Conservation (phyloP, 2,329 filamentous ascomycete species). For the Fusarium papillatum region DNA sequence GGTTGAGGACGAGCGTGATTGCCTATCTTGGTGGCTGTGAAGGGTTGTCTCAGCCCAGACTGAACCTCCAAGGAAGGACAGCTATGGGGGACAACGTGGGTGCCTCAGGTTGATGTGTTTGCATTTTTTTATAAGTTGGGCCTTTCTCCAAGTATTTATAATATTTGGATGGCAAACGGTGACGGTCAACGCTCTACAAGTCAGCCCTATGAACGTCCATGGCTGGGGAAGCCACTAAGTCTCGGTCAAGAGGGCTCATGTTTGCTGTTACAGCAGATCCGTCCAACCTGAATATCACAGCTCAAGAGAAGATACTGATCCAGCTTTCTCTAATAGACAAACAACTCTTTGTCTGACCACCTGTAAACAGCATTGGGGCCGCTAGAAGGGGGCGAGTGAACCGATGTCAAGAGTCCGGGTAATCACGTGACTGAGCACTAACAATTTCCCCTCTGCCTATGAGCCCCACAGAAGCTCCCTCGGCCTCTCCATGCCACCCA, state of each 20-base stretch:
- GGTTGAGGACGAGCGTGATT: background rate
- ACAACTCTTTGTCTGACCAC: background rate
- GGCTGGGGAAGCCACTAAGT: background rate
- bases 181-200: too few species aligned
- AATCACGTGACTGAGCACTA: background rate
- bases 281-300: background rate
- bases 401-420: background rate
- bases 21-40: background rate
- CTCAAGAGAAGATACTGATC: background rate
- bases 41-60: background rate
- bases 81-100: background rate
- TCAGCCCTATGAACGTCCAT: background rate
- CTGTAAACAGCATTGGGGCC: background rate
- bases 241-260: background rate
- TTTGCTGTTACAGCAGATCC: background rate
- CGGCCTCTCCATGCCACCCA: slow-evolving; percentile 3
- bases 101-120: background rate
- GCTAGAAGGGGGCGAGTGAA: background rate
- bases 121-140: background rate
- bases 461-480: slow-evolving; percentile 37
- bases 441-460: background rate
- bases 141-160: background rate
- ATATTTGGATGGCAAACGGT: background rate
- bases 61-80: background rate
- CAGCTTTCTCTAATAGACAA: background rate